These are phyloP conservation scores for Stylonectria norvegica DNA, from an alignment of 2,329 filamentous ascomycete genomes.

Conservation along the genomic window DNA sequence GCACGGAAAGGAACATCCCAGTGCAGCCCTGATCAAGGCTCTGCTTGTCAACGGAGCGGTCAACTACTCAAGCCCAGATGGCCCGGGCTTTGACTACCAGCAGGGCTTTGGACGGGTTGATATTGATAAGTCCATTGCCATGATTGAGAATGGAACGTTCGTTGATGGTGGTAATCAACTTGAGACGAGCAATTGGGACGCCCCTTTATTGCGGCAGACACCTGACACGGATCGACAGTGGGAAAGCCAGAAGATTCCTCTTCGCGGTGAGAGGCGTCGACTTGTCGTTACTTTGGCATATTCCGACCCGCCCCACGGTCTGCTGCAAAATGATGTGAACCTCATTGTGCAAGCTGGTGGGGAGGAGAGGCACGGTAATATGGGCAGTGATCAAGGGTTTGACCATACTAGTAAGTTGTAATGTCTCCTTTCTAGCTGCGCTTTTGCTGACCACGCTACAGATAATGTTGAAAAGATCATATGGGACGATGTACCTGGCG, in stretches of 20 bases:
- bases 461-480: too few relatives aligned
- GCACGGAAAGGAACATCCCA: neutral
- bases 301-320: too few relatives aligned
- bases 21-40: slow-evolving; percentile 1
- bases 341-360: too few relatives aligned
- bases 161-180: neutral
- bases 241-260: neutral
- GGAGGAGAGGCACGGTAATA: too few relatives aligned
- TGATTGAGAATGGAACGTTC: neutral
- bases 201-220: neutral
- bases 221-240: neutral
- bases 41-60: neutral
- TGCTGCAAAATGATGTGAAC: neutral
- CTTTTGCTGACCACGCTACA: too few relatives aligned
- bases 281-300: neutral
- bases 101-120: slow-evolving; percentile 2
- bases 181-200: neutral
- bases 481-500: too few relatives aligned
- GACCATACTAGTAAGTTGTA: too few relatives aligned
- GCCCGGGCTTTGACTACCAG: neutral
- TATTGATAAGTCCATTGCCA: neutral
- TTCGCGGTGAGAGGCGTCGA: neutral
- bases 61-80: too few relatives aligned
- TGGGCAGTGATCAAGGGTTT: too few relatives aligned
- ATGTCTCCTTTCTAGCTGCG: too few relatives aligned